Evolutionary conservation across 495 filamentous ascomycete genomes (phyloP), one percentile per base, ranked within the genome.

Genomic region (Xylaria palmicola): DNA sequence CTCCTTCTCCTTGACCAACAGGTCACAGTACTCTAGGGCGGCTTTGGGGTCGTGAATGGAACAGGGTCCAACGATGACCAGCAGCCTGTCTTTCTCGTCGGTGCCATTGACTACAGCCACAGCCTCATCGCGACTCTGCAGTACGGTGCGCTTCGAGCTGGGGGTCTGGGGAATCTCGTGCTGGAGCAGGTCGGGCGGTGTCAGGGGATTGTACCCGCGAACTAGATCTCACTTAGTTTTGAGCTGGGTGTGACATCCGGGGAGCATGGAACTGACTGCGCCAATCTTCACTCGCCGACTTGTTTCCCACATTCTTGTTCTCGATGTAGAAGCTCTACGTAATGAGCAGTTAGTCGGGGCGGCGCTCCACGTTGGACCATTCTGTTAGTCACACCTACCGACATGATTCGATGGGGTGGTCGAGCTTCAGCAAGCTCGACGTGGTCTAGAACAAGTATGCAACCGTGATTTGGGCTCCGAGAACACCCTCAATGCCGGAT

Each of bases 41-140:
- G 92, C 90, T 40, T 85, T 76, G 19, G 95, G 94, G 72, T 99
- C 95, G 79, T 99, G 95, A 67, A 99, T 97, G 15, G 91, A 96
- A 82, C 95, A 99, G 4, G 95, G 95, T 0, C 95, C 95, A 58
- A 98, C 86, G 65, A 99, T 86, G 52, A 99, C 94, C 57, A 99
- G 80, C 10, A 99, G 82, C 32, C 94, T 86, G 53, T 87, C 76
- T 64, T 86, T 85, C 30, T 84, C 75, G 69, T 98, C 93, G 48
- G 75, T 87, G 56, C 88, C 90, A 48, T 93, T 88, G 59, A 97
- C 88, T 52, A 98, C 79, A 8, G 85, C 84, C 49, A 86, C 90
- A 37, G 91, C 85, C 72, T 97, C 93, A 26, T 90, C 83, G 65
- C 95, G 93, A 41, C 86, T 89, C 44, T 84, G 72, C 40, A 94